Conservation (phyloP, 257 asterid species). For the Lithospermum erythrorhizon region DNA sequence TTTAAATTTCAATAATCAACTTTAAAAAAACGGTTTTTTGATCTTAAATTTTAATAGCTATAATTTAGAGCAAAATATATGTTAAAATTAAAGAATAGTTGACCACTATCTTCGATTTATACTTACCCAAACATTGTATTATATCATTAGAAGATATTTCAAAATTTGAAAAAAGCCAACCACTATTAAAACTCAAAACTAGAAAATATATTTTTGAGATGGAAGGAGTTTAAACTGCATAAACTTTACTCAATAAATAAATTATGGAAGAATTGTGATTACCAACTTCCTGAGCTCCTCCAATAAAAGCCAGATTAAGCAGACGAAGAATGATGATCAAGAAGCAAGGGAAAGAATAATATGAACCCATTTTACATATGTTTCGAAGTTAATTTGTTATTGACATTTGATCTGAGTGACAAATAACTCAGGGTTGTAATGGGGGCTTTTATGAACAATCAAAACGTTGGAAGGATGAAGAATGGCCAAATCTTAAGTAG, state of each 20-base stretch:
- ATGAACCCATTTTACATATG: background rate
- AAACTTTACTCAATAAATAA: background rate
- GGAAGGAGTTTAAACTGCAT: no score
- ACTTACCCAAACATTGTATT: no score
- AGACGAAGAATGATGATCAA: conserved; percentile 17
- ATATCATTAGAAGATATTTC: no score
- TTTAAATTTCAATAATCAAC: no score
- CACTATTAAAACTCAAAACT: no score
- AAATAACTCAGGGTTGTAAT: background rate
- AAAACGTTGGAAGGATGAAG: background rate
- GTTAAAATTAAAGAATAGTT: no score
- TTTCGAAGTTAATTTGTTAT: background rate
- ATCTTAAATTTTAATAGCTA: no score
- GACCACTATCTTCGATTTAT: no score
- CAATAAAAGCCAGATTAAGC: conserved; percentile 14
- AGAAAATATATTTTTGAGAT: no score
- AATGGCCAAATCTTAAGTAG: background rate
- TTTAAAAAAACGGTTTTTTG: no score
- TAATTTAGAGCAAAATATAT: no score
- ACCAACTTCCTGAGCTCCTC: conserved; percentile 51
- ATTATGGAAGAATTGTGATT: background rate
- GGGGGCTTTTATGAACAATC: background rate
- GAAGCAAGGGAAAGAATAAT: conserved; percentile 6
- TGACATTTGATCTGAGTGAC: background rate
- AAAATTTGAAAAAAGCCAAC: no score